Evolutionary conservation across 2,329 filamentous ascomycete species (phyloP), one percentile per base, ranked within the genome.

Genomic region (Cladosporium sp.): DNA sequence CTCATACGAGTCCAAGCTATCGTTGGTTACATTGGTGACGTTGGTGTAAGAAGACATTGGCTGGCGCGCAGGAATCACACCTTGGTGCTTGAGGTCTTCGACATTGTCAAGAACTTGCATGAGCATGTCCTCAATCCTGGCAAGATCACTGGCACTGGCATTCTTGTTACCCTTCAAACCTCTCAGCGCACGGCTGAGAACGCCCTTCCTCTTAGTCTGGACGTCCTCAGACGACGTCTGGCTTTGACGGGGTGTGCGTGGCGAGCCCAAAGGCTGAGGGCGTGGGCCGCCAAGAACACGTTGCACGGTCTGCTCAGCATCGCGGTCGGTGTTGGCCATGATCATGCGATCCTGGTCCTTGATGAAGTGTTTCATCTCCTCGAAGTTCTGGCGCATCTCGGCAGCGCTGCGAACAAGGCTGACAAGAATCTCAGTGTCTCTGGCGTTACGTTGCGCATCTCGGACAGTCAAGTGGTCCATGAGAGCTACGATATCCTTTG

Each of bases 401-500:
- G 95, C 90, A 4, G 95, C 94, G 64, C 93, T 93, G 67, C 94
- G 90, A 68, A 99, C 95, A 36, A 99, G 87, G 0, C 95, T 94
- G 57, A 97, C 92, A 21, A 99, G 83, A 65, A 99, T 97, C 79
- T 99, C 95, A 0, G 95, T 98, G 74, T 99, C 95, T 54, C 95
- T 88, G 55, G 95, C 95, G 79, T 95, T 98, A 67, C 95, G 90
- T 80, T 98, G 94, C 49, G 94, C 95, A 80, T 99, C 95, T 41
- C 95, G 90, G 69, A 98, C 95, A 77, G 96, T 98, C 69, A 99
- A 88, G 78, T 99, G 95, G 76, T 99, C 94, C 95, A 99, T 99
- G 68, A 99, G 82, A 28, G 94, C 92, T 69, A 99, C 91, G 73
- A 99, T 96, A 75, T 99, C 95, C 80, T 96, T 95, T 55, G 93